These are phyloP conservation scores for Mucuna pruriens DNA, from an alignment of 306 rosid genomes.

Conservation along the genomic window DNA sequence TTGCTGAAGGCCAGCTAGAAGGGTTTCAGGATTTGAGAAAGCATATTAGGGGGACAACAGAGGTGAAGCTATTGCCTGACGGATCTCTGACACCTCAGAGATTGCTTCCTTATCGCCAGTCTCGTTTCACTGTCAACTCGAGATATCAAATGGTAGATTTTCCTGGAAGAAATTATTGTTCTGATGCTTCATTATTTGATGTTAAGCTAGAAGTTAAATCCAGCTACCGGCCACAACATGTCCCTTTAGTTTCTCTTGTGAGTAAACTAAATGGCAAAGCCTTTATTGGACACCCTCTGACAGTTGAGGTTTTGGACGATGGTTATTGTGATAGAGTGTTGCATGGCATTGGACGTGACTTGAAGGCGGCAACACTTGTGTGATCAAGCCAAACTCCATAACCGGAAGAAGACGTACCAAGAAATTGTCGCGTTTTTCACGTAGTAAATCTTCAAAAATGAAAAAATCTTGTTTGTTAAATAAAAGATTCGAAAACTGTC, in stretches of 20 bases:
- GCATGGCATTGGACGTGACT: constrained; percentile 27
- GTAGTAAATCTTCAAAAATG: constrained; percentile 44
- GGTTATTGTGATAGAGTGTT: constrained; percentile 50
- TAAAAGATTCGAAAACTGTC: constrained; percentile 75
- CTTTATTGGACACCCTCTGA: constrained; percentile 77
- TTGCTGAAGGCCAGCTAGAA: constrained; percentile 46
- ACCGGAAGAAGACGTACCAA: constrained; percentile 46
- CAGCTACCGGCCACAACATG: constrained; percentile 68
- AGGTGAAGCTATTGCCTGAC: constrained; percentile 52
- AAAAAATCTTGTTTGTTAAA: constrained; percentile 60
- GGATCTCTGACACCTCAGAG: constrained; percentile 50
- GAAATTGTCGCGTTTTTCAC: constrained; percentile 38
- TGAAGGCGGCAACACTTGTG: constrained; percentile 30
- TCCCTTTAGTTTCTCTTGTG: constrained; percentile 75
- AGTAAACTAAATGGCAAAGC: constrained; percentile 78
- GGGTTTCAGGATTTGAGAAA: constrained; percentile 44
- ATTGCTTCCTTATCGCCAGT: constrained; percentile 67
- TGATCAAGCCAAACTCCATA: constrained; percentile 37
- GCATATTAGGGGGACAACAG: constrained; percentile 38
- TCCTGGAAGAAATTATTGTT: constrained; percentile 41
- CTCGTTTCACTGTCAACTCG: constrained; percentile 62
- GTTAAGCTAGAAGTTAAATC: constrained; percentile 70
- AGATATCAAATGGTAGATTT: constrained; percentile 59
- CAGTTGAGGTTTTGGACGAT: constrained; percentile 60
- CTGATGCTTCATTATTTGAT: constrained; percentile 60